Percentiles rank a stretch among this genome's conserved stretches.
Conservation (phyloP, 257 asterid genomes). For the Nemophila menziesii region DNA sequence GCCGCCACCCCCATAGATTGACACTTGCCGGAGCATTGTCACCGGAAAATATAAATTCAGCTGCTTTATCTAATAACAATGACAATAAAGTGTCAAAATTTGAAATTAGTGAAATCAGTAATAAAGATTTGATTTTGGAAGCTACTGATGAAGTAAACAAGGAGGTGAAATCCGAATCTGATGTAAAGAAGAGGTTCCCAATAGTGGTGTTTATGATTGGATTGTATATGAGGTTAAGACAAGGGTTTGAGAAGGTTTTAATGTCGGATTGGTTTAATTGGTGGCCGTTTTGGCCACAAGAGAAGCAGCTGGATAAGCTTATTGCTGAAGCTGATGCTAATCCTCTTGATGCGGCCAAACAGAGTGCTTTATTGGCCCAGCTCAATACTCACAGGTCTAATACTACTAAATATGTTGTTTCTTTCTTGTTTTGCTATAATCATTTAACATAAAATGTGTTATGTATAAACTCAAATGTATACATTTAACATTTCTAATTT, state of each 20-base stretch:
- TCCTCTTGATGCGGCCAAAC: conserved; percentile 66
- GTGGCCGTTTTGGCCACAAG: conserved; percentile 83
- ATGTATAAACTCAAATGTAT: no score
- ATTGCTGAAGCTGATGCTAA: conserved; percentile 73
- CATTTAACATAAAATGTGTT: background rate
- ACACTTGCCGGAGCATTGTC: conserved; percentile 34
- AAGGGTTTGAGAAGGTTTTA: conserved; percentile 38
- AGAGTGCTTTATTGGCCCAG: conserved; percentile 62
- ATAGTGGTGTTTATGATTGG: conserved; percentile 56
- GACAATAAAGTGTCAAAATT: conserved; percentile 10
- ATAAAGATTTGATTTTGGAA: conserved; percentile 8
- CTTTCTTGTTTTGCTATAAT: background rate
- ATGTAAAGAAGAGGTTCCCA: conserved; percentile 38
- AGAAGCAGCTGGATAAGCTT: conserved; percentile 64
- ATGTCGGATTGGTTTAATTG: conserved; percentile 58
- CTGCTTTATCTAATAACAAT: conserved; percentile 6
- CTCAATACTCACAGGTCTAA: conserved; percentile 77
- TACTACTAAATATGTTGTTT: background rate
- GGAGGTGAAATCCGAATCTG: conserved; percentile 14
- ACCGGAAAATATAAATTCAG: conserved; percentile 28
- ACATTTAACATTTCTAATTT: no score
- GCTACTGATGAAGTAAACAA: conserved; percentile 2
- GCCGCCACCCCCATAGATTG: conserved; percentile 31
- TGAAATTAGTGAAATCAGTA: conserved; percentile 18
- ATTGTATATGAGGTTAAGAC: conserved; percentile 35